Conservation (phyloP, 1,139 yeast genomes). For the Taphrina deformans region DNA sequence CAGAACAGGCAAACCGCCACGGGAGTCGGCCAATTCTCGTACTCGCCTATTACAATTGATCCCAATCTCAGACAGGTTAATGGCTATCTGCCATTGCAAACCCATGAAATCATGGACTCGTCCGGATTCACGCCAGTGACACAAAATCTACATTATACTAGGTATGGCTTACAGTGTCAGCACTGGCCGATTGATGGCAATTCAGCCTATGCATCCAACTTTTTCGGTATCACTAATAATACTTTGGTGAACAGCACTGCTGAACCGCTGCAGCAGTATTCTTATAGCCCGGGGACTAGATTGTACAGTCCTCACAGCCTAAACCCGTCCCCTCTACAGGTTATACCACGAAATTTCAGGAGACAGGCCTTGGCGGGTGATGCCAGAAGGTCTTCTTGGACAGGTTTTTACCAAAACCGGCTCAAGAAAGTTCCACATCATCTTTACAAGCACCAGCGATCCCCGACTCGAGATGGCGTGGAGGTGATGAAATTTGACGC, state of each 20-base stretch:
- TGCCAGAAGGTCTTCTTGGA: background rate
- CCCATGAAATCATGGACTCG: background rate
- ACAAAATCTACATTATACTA: background rate
- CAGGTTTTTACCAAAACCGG: background rate
- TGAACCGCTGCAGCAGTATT: background rate
- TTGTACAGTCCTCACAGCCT: background rate
- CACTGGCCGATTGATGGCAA: background rate
- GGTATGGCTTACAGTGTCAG: background rate
- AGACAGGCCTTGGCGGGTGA: too few species aligned
- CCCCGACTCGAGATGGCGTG: background rate
- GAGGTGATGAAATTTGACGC: too few species aligned
- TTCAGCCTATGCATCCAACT: background rate
- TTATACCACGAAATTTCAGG: background rate
- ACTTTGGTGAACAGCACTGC: background rate
- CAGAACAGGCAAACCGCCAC: too few species aligned
- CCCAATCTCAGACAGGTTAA: background rate
- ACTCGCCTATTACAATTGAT: background rate
- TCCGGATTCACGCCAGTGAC: background rate
- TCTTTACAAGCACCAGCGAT: background rate
- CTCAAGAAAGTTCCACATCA: background rate
- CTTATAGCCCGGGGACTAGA: background rate
- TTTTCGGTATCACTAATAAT: background rate
- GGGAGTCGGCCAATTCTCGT: background rate
- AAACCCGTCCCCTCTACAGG: background rate
- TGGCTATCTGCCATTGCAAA: background rate